phyloP scores from a whole-genome alignment of 306 rosid species.

The Acacia confusa region DNA sequence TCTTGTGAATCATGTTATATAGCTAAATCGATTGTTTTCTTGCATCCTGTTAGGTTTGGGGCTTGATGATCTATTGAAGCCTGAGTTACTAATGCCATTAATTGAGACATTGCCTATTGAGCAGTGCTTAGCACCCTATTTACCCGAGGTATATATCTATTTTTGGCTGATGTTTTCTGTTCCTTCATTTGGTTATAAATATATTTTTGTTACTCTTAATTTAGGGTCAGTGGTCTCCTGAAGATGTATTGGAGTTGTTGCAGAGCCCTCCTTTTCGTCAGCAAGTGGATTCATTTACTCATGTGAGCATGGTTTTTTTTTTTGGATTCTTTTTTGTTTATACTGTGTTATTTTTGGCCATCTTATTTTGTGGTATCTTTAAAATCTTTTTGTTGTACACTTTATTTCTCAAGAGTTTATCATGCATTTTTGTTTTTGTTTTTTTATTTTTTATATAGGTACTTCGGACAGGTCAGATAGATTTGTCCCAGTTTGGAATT shows the following conservation, averaged over 20 bases:
- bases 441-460: constrained; percentile 40
- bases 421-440: constrained; percentile 2
- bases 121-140: constrained; percentile 69
- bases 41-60: constrained; percentile 59
- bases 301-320: constrained; percentile 47
- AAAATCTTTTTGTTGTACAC: not conserved
- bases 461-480: constrained; percentile 91
- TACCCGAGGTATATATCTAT: constrained; percentile 76
- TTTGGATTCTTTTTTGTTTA: not conserved
- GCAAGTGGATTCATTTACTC: constrained; percentile 92
- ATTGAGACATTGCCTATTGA: constrained; percentile 74
- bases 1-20: not conserved
- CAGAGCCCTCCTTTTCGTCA: constrained; percentile 97
- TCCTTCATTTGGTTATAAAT: constrained; percentile 1
- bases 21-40: constrained; percentile 24
- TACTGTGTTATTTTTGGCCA: not conserved
- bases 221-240: constrained; percentile 87
- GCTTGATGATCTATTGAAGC: constrained; percentile 86
- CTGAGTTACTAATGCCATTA: constrained; percentile 86
- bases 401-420: not conserved
- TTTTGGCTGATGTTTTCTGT: constrained; percentile 21
- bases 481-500: constrained; percentile 90
- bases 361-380: constrained; percentile 8
- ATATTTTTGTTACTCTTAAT: constrained; percentile 4
- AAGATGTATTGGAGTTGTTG: constrained; percentile 82